Percentiles rank a stretch among this genome's conserved stretches.
Conservation (phyloP, 805 yeast species). For the Maudiozyma saulgeensis region DNA sequence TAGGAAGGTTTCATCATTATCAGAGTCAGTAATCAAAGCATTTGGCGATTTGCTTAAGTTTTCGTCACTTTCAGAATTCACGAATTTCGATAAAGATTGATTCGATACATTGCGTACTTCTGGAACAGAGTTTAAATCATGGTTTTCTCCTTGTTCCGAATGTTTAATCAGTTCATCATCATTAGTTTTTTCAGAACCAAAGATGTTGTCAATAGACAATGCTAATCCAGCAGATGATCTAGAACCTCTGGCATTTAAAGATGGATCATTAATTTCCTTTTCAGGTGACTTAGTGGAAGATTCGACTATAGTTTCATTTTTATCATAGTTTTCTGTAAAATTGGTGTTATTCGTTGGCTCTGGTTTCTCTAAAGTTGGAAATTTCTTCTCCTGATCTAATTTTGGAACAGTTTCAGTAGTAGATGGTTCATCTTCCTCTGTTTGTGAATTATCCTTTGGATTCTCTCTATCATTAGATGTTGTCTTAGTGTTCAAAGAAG, state of each 20-base stretch:
- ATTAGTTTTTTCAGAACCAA: slow-evolving; percentile 15
- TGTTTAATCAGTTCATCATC: slow-evolving; percentile 23
- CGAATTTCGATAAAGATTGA: slow-evolving; percentile 1
- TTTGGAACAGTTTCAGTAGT: too few species aligned
- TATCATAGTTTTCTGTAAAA: neutral
- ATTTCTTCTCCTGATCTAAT: too few species aligned
- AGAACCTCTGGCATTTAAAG: neutral
- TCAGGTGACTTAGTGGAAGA: neutral
- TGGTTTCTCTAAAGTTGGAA: too few species aligned
- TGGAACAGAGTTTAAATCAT: neutral
- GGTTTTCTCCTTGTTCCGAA: slow-evolving; percentile 5
- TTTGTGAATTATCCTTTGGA: neutral
- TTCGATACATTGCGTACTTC: neutral
- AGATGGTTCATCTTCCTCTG: neutral
- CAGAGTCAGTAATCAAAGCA: slow-evolving; percentile 2
- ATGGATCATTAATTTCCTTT: neutral
- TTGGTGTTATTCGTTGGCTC: neutral
- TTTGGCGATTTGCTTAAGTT: neutral
- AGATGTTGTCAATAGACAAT: slow-evolving; percentile 20
- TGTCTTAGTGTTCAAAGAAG: neutral
- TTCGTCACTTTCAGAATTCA: slow-evolving; percentile 1
- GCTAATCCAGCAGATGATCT: neutral
- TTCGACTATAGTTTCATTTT: neutral
- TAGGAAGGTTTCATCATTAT: slow-evolving; percentile 16
- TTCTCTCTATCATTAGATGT: neutral